Percentiles rank a stretch among this genome's conserved stretches.
These are phyloP conservation scores for Cyclospora cayetanensis DNA, from an alignment of 169 alveolate species.

Conservation along the genomic window DNA sequence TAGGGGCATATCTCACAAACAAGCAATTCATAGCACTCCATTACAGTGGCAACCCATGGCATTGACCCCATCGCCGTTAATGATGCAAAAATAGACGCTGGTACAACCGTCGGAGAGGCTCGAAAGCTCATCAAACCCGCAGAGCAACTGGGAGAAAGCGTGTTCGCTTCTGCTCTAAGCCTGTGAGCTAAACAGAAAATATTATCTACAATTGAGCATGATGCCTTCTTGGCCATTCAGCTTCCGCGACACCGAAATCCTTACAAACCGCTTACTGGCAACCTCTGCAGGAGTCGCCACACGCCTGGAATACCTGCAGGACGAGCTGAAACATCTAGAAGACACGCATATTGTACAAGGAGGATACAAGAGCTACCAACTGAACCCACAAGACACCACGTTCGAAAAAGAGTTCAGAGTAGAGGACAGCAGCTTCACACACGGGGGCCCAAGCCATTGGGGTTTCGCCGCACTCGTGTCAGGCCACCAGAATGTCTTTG, in stretches of 20 bases:
- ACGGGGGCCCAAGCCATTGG: conserved; percentile 86
- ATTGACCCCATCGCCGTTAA: conserved; percentile 85
- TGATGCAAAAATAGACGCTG: conserved; percentile 85
- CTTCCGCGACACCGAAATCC: conserved; percentile 22
- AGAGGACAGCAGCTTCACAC: conserved; percentile 82
- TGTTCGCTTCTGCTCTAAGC: conserved; percentile 79
- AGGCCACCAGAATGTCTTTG: conserved; percentile 83
- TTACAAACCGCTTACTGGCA: conserved; percentile 76
- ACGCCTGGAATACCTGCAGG: conserved; percentile 82
- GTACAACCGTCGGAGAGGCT: conserved; percentile 82
- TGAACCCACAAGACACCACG: conserved; percentile 84
- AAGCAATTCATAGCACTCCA: background rate
- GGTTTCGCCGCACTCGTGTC: conserved; percentile 87
- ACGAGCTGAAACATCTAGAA: conserved; percentile 80
- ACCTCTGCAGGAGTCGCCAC: conserved; percentile 77
- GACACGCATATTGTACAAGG: conserved; percentile 82
- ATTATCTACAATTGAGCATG: no score
- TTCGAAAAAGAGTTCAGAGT: conserved; percentile 85
- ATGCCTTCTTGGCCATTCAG: no score
- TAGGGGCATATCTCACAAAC: background rate
- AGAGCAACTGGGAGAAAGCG: conserved; percentile 83
- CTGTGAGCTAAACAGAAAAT: conserved; percentile 77
- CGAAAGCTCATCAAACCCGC: conserved; percentile 87
- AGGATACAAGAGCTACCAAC: conserved; percentile 81
- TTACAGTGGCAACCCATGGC: conserved; percentile 88